Conservation (phyloP, 176 grass and related monocot species). For the Leersia perrieri region DNA sequence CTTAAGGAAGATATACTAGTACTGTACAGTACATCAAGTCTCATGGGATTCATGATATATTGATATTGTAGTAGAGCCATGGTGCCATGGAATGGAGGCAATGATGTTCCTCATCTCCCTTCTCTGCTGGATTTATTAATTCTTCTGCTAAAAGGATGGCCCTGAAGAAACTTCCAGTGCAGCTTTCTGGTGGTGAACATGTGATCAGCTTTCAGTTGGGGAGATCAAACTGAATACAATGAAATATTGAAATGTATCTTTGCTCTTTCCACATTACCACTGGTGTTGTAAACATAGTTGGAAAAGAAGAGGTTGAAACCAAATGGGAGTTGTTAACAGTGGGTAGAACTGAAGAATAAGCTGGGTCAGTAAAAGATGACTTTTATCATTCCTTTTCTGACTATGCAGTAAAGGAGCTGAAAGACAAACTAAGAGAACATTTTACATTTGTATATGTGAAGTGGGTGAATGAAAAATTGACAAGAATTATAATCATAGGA, state of each 20-base stretch:
- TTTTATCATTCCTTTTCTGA: neutral
- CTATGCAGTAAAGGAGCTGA: neutral
- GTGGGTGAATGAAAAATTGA: neutral
- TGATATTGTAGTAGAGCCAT: neutral
- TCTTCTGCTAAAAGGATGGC: neutral
- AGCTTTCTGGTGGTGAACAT: conserved; percentile 46
- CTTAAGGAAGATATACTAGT: neutral
- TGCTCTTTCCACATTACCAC: neutral
- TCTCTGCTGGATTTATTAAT: neutral
- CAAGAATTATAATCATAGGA: neutral
- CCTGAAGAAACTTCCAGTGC: conserved; percentile 35
- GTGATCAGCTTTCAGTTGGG: conserved; percentile 1
- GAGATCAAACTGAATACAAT: neutral
- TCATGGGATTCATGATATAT: conserved; percentile 31
- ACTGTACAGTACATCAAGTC: conserved; percentile 4
- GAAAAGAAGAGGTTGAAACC: neutral
- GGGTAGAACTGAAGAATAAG: too few relatives aligned
- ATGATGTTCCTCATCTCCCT: conserved; percentile 39
- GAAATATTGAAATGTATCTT: conserved; percentile 1
- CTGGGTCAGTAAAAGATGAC: neutral
- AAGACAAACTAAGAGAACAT: neutral
- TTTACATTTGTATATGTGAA: too few relatives aligned
- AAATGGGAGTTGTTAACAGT: neutral
- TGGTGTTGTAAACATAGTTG: neutral
- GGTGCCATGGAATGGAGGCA: conserved; percentile 28